phyloP scores from a whole-genome alignment of 805 yeast species.

The Candida michaelii region DNA sequence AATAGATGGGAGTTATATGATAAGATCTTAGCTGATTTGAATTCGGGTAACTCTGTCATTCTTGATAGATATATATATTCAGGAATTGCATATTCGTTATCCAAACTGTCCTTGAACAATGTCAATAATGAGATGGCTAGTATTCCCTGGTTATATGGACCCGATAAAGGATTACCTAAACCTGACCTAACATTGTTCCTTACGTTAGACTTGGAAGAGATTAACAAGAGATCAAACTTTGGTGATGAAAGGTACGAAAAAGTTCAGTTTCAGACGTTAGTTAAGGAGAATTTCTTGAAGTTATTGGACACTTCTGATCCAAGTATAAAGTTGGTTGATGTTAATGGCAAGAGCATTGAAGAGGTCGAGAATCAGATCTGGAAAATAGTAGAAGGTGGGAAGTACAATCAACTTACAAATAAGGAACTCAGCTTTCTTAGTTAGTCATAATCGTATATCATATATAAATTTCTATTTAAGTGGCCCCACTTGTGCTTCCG shows the following conservation, averaged over 20 bases:
- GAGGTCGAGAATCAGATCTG: constrained; percentile 52
- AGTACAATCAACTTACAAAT: constrained; percentile 6
- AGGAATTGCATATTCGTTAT: constrained; percentile 89
- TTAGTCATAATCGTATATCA: constrained; percentile 4
- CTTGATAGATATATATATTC: constrained; percentile 90
- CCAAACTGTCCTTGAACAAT: constrained; percentile 50
- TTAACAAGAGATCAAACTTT: constrained; percentile 66
- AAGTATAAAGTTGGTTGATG: constrained; percentile 49
- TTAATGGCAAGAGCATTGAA: constrained; percentile 57
- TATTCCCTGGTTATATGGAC: constrained; percentile 73
- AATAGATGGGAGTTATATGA: constrained; percentile 86
- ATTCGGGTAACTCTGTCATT: constrained; percentile 58
- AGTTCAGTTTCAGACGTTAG: constrained; percentile 69
- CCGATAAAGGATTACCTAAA: constrained; percentile 80
- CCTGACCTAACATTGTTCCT: constrained; percentile 86
- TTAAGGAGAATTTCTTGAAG: constrained; percentile 55
- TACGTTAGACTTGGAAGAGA: constrained; percentile 50
- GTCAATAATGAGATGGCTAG: constrained; percentile 31
- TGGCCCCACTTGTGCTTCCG: no score
- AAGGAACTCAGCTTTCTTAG: constrained; percentile 1
- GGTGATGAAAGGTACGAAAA: constrained; percentile 94
- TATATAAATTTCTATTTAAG: no score
- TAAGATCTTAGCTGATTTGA: constrained; percentile 44
- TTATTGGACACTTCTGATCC: constrained; percentile 36
- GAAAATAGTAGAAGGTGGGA: constrained; percentile 22